phyloP scores from a whole-genome alignment of 495 filamentous ascomycete genomes.

The Melanomma pulvis-pyrius region DNA sequence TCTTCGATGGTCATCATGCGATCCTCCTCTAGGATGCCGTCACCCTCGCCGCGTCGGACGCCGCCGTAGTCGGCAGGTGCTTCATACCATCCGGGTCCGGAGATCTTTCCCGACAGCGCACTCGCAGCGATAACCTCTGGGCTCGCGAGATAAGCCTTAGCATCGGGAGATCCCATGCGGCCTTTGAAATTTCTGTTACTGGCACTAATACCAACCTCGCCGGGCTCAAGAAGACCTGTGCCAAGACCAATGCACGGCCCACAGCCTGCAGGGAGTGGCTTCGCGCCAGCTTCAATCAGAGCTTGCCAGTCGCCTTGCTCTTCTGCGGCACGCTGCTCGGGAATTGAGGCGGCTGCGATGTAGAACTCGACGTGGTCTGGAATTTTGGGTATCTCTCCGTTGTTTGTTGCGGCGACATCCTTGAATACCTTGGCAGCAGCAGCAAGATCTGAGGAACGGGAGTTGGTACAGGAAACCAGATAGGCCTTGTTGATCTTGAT shows the following conservation, averaged over 20 bases:
- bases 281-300: slow-evolving; percentile 77
- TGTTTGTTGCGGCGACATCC: slow-evolving; percentile 63
- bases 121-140: slow-evolving; percentile 93
- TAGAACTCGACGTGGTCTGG: slow-evolving; percentile 82
- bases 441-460: slow-evolving; percentile 76
- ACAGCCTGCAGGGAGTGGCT: slow-evolving; percentile 75
- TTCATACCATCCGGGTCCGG: slow-evolving; percentile 80
- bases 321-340: slow-evolving; percentile 80
- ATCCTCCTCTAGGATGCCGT: slow-evolving; percentile 62
- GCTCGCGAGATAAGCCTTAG: slow-evolving; percentile 84
- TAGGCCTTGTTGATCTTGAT: slow-evolving; percentile 87
- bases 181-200: slow-evolving; percentile 94
- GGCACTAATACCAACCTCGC: slow-evolving; percentile 87
- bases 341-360: slow-evolving; percentile 81
- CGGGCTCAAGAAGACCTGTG: slow-evolving; percentile 77
- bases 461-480: slow-evolving; percentile 91
- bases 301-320: slow-evolving; percentile 85
- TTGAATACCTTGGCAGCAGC: slow-evolving; percentile 86
- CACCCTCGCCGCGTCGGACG: slow-evolving; percentile 72
- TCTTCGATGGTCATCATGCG: slow-evolving; percentile 65
- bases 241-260: slow-evolving; percentile 91
- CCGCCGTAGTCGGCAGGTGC: slow-evolving; percentile 66
- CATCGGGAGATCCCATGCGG: slow-evolving; percentile 81
- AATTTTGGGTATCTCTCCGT: slow-evolving; percentile 69
- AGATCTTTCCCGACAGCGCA: slow-evolving; percentile 75